Conservation (phyloP, 495 filamentous ascomycete genomes). For the Penicillium fimorum region DNA sequence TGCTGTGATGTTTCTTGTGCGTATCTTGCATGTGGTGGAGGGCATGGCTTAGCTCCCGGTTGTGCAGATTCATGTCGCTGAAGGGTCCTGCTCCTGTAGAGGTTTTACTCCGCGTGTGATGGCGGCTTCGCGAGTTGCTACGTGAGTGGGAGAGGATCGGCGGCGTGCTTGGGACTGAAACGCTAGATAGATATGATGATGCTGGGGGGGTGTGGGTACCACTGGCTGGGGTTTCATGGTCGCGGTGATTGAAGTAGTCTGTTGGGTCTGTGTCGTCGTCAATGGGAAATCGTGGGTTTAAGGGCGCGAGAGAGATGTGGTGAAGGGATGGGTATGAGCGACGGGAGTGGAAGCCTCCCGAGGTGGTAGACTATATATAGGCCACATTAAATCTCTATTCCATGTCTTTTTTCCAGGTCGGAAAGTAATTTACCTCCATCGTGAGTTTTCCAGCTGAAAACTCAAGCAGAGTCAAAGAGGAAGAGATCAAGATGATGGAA, state of each 20-base stretch:
- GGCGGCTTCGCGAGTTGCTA: conserved; percentile 43
- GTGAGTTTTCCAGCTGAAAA: conserved; percentile 2
- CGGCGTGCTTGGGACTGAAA: conserved; percentile 46
- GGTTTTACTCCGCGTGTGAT: conserved; percentile 42
- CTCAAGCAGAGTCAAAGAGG: conserved; percentile 7
- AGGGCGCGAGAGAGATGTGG: conserved; percentile 58
- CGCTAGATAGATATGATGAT: conserved; percentile 45
- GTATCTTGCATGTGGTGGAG: conserved; percentile 25
- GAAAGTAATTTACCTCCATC: conserved; percentile 28
- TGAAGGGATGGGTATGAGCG: conserved; percentile 49
- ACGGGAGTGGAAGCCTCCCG: conserved; percentile 38
- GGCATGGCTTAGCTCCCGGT: conserved; percentile 21
- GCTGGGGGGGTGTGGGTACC: conserved; percentile 22
- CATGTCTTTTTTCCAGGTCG: not conserved
- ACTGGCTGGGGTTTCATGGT: conserved; percentile 3
- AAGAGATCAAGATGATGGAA: conserved; percentile 10
- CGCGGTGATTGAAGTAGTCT: conserved; percentile 37
- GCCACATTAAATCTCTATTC: not conserved
- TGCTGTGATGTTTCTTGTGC: conserved; percentile 17
- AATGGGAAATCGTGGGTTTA: conserved; percentile 64
- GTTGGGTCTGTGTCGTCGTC: conserved; percentile 38
- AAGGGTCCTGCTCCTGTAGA: conserved; percentile 28
- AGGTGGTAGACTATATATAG: conserved; percentile 17
- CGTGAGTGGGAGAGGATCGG: conserved; percentile 51
- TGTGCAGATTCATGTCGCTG: conserved; percentile 41